These are phyloP conservation scores for Daldinia childiae DNA, from an alignment of 495 filamentous ascomycete species.

Conservation along the genomic window DNA sequence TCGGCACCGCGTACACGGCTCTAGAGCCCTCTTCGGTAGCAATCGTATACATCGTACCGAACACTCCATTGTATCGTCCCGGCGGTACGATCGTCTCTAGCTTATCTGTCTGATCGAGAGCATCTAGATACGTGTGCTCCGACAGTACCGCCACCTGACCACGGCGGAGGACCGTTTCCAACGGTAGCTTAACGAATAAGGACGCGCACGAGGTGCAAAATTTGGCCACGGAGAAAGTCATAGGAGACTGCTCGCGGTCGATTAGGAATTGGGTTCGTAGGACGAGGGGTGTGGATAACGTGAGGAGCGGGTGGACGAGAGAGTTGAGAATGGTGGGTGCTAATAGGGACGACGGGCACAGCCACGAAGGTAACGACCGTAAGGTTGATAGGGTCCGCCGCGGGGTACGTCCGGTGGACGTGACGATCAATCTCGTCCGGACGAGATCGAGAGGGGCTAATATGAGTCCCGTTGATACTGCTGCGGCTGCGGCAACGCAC, in stretches of 20 bases:
- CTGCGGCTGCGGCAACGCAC: constrained; percentile 81
- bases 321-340: constrained; percentile 87
- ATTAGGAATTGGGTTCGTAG: constrained; percentile 80
- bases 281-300: constrained; percentile 80
- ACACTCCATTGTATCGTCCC: constrained; percentile 79
- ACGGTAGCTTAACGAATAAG: constrained; percentile 82
- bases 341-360: constrained; percentile 74
- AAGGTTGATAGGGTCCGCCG: constrained; percentile 79
- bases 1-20: constrained; percentile 47
- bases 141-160: constrained; percentile 77
- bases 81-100: constrained; percentile 78
- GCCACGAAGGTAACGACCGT: constrained; percentile 77
- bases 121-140: constrained; percentile 52
- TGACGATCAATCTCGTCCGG: constrained; percentile 88
- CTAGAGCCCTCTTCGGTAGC: constrained; percentile 80
- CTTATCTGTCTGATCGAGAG: constrained; percentile 53
- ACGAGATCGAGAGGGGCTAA: constrained; percentile 89
- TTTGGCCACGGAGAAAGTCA: constrained; percentile 76
- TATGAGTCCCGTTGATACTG: constrained; percentile 78
- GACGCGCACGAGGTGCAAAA: constrained; percentile 82
- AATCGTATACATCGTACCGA: constrained; percentile 89
- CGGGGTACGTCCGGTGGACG: constrained; percentile 74
- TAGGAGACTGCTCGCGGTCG: constrained; percentile 83
- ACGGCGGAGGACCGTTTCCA: constrained; percentile 90
- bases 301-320: constrained; percentile 80